These are phyloP conservation scores for Pichia sp. DNA, from an alignment of 1,139 yeast genomes.

Conservation along the genomic window DNA sequence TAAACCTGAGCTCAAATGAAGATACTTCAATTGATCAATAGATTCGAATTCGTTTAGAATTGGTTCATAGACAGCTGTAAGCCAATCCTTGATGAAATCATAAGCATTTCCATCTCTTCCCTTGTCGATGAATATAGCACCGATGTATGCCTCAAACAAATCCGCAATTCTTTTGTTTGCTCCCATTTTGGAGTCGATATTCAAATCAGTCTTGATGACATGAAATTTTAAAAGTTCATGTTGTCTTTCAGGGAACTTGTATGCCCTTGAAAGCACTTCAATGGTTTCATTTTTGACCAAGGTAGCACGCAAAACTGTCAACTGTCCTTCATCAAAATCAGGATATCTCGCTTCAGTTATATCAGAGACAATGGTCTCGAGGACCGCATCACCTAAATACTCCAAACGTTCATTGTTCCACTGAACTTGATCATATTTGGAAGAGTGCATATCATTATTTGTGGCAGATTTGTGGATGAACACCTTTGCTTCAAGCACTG, in stretches of 20 bases:
- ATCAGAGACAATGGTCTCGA: slow-evolving; percentile 68
- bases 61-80: slow-evolving; percentile 38
- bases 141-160: slow-evolving; percentile 86
- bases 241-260: slow-evolving; percentile 50
- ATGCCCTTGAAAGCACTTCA: slow-evolving; percentile 63
- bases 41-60: slow-evolving; percentile 15
- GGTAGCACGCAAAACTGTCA: slow-evolving; percentile 65
- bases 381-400: slow-evolving; percentile 86
- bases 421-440: slow-evolving; percentile 52
- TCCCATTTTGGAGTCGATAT: slow-evolving; percentile 1
- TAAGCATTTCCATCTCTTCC: slow-evolving; percentile 37
- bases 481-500: slow-evolving; percentile 59
- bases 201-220: slow-evolving; percentile 11
- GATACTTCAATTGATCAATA: slow-evolving; percentile 6
- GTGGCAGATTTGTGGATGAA: slow-evolving; percentile 78
- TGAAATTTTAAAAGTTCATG: slow-evolving; percentile 13
- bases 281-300: slow-evolving; percentile 73
- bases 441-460: slow-evolving; percentile 53
- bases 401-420: slow-evolving; percentile 88
- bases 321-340: slow-evolving; percentile 71
- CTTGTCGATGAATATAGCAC: slow-evolving; percentile 66
- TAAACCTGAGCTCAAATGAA: slow-evolving; percentile 13
- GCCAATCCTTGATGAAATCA: slow-evolving; percentile 55
- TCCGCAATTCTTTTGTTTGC: slow-evolving; percentile 51
- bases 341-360: slow-evolving; percentile 66